Percentiles rank a stretch among this genome's conserved stretches.
phyloP scores from a whole-genome alignment of 169 alveolate species.

The Plasmodium gonderi region DNA sequence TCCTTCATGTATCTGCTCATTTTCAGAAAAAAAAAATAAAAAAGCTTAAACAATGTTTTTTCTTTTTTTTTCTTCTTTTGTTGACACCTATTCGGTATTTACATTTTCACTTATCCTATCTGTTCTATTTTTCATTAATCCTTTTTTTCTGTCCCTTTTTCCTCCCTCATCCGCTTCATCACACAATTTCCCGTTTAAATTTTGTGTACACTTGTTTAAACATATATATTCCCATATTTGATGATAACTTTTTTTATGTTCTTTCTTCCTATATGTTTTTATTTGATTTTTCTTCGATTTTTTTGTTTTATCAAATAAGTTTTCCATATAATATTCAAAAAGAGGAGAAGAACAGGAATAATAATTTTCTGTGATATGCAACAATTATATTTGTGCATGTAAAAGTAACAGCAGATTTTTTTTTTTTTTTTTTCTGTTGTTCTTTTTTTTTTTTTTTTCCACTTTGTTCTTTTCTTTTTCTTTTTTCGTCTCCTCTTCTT shows the following conservation, averaged over 20 bases:
- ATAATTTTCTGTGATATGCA: not conserved
- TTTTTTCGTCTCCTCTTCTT: not conserved
- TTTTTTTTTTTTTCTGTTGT: not conserved
- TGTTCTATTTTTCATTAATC: not conserved
- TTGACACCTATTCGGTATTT: too few species aligned
- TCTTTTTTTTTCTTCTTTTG: not conserved
- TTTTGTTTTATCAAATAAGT: too few species aligned
- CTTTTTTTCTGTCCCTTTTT: not conserved
- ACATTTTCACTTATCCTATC: too few species aligned
- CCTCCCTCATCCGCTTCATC: too few species aligned
- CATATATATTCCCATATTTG: not conserved
- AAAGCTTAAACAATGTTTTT: not conserved
- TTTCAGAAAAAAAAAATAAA: not conserved
- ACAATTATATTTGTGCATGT: not conserved
- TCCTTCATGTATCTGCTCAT: constrained; percentile 7
- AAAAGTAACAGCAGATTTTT: not conserved
- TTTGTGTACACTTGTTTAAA: not conserved
- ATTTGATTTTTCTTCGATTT: too few species aligned
- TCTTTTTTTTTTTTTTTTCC: not conserved
- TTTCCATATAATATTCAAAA: too few species aligned
- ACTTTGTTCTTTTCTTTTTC: not conserved
- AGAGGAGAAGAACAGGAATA: not conserved
- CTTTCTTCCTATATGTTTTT: too few species aligned
- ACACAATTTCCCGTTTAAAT: too few species aligned
- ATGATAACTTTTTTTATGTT: too few species aligned